phyloP scores from a whole-genome alignment of 1,139 yeast genomes.

The Debaryomyces psychrophilus region DNA sequence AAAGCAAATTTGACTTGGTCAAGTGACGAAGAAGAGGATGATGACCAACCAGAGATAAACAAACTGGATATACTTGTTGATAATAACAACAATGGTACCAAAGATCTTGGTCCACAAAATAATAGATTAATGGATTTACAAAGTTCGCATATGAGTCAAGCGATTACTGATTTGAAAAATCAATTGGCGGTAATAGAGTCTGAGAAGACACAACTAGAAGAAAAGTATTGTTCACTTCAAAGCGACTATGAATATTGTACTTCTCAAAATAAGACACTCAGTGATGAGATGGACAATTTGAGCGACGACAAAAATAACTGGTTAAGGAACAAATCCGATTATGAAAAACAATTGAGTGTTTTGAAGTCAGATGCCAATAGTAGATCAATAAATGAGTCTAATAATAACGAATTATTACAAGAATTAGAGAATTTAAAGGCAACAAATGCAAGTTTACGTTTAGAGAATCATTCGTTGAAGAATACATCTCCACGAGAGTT shows the following conservation, averaged over 20 bases:
- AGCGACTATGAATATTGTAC: slow-evolving; percentile 27
- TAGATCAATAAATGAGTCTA: slow-evolving; percentile 1
- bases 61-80: slow-evolving; percentile 6
- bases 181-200: slow-evolving; percentile 13
- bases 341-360: not conserved
- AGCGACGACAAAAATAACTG: slow-evolving; percentile 19
- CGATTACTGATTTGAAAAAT: slow-evolving; percentile 18
- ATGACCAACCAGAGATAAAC: slow-evolving; percentile 14
- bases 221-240: slow-evolving; percentile 25
- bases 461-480: slow-evolving; percentile 46
- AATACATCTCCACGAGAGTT: slow-evolving; percentile 21
- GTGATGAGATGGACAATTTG: slow-evolving; percentile 27
- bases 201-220: slow-evolving; percentile 23
- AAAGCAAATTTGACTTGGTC: slow-evolving; percentile 83
- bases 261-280: slow-evolving; percentile 27
- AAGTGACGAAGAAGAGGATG: slow-evolving; percentile 63
- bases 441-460: slow-evolving; percentile 39
- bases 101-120: not conserved
- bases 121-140: not conserved
- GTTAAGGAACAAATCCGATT: slow-evolving; percentile 9
- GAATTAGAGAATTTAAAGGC: slow-evolving; percentile 35
- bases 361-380: not conserved
- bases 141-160: slow-evolving; percentile 8
- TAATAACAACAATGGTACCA: slow-evolving; percentile 2
- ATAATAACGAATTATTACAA: slow-evolving; percentile 16